Evolutionary conservation across 306 rosid genomes (phyloP).

Genomic region (Acacia melanoxylon): DNA sequence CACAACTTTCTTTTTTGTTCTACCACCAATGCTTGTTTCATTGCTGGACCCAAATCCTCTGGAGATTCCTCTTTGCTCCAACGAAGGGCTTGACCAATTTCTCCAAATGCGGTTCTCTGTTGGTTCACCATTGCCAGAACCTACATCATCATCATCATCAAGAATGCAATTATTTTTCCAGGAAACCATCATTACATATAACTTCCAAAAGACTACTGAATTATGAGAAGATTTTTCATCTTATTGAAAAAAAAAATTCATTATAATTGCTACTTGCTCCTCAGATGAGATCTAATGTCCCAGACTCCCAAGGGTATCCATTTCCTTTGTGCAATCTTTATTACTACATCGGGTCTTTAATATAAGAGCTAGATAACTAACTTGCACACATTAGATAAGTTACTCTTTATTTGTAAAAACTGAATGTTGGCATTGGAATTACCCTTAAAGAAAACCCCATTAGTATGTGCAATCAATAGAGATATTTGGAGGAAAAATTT

Average conservation of each 20-base stretch:
- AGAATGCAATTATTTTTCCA: background rate
- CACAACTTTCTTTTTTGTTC: slow-evolving; percentile 61
- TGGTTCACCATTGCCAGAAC: slow-evolving; percentile 32
- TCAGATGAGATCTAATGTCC: background rate
- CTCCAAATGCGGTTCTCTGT: slow-evolving; percentile 31
- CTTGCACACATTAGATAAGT: no score
- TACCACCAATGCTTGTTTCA: slow-evolving; percentile 37
- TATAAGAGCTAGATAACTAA: no score
- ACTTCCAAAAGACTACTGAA: background rate
- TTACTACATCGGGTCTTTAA: no score
- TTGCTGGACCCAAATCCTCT: slow-evolving; percentile 35
- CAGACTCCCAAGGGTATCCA: background rate
- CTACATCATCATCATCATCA: slow-evolving; percentile 36
- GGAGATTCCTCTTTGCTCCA: slow-evolving; percentile 23
- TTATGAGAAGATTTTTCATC: background rate
- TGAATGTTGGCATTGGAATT: no score
- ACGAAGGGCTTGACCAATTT: slow-evolving; percentile 35
- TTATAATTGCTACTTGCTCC: background rate
- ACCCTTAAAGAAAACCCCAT: no score
- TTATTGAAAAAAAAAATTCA: background rate
- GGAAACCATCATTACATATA: background rate
- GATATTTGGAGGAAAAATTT: no score
- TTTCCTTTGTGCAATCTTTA: background rate
- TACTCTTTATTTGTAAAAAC: no score
- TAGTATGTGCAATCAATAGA: no score